Conservation (phyloP, 1,284 basidiomycete genomes). For the Lignosus rhinocerotis region DNA sequence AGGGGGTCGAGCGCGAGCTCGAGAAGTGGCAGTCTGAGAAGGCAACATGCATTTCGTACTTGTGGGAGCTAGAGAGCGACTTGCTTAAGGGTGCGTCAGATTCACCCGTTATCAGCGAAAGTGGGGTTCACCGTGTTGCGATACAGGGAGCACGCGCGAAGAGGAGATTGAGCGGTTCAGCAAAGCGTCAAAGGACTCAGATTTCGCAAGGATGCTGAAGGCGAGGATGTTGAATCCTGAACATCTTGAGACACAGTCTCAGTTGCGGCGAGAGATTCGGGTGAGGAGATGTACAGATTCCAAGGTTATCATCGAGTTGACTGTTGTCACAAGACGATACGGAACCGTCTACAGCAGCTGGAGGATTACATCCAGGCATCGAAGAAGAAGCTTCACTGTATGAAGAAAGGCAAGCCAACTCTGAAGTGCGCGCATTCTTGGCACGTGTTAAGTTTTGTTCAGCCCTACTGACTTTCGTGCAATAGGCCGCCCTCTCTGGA, state of each 20-base stretch:
- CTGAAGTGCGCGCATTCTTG: conserved; percentile 51
- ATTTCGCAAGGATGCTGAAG: conserved; percentile 80
- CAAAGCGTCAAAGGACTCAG: conserved; percentile 72
- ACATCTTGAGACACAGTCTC: conserved; percentile 79
- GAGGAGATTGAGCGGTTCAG: conserved; percentile 78
- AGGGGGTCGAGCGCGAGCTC: conserved; percentile 52
- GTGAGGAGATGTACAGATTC: conserved; percentile 40
- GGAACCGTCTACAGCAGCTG: conserved; percentile 73
- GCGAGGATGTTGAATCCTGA: conserved; percentile 85
- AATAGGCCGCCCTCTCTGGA: conserved; percentile 79
- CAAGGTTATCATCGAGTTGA: background rate
- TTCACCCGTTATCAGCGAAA: background rate
- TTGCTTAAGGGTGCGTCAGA: conserved; percentile 60
- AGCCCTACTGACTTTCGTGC: background rate
- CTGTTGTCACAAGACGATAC: conserved; percentile 49
- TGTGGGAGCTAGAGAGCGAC: conserved; percentile 60
- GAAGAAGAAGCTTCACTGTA: conserved; percentile 68
- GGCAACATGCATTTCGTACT: conserved; percentile 39
- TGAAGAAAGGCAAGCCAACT: conserved; percentile 61
- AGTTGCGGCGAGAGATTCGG: conserved; percentile 68
- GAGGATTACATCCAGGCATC: conserved; percentile 71
- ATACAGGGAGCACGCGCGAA: conserved; percentile 64
- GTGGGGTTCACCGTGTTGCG: background rate
- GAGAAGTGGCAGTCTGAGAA: conserved; percentile 46
- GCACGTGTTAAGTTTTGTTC: background rate